Evolutionary conservation across 768 basidiomycete genomes (phyloP).

Genomic region (Termitomyces sp.): DNA sequence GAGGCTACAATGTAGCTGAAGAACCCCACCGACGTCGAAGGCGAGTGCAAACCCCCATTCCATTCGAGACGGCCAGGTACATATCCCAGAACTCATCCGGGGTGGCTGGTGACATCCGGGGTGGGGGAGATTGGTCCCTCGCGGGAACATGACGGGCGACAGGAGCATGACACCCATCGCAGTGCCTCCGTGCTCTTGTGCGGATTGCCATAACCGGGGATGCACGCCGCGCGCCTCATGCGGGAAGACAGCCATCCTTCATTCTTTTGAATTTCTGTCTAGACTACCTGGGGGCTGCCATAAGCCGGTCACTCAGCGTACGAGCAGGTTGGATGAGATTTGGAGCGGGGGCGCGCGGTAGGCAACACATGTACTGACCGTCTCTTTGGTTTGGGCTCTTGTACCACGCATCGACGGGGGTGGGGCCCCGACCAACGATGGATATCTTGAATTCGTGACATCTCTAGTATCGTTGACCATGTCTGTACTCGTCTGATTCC

Average conservation of each 20-base stretch:
- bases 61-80: background rate
- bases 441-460: background rate
- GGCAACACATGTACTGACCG: slow-evolving; percentile 1
- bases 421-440: background rate
- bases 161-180: slow-evolving; percentile 11
- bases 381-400: slow-evolving; percentile 4
- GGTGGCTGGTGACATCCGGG: slow-evolving; percentile 10
- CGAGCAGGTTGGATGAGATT: slow-evolving; percentile 10
- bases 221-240: background rate
- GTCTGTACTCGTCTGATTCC: background rate
- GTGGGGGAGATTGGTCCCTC: slow-evolving; percentile 9
- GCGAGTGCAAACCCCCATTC: slow-evolving; percentile 5
- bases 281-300: slow-evolving; percentile 1
- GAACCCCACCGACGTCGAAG: background rate
- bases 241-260: slow-evolving; percentile 3
- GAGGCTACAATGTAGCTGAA: slow-evolving; percentile 8
- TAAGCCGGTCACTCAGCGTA: background rate
- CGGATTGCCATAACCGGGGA: slow-evolving; percentile 11
- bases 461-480: background rate
- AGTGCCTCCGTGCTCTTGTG: slow-evolving; percentile 1
- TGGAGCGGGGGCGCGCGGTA: slow-evolving; percentile 3
- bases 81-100: slow-evolving; percentile 8
- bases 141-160: slow-evolving; percentile 9
- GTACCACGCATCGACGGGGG: slow-evolving; percentile 5
- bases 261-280: slow-evolving; percentile 3